These are phyloP conservation scores for Pisolithus microcarpus DNA, from an alignment of 768 basidiomycete species.

Conservation along the genomic window DNA sequence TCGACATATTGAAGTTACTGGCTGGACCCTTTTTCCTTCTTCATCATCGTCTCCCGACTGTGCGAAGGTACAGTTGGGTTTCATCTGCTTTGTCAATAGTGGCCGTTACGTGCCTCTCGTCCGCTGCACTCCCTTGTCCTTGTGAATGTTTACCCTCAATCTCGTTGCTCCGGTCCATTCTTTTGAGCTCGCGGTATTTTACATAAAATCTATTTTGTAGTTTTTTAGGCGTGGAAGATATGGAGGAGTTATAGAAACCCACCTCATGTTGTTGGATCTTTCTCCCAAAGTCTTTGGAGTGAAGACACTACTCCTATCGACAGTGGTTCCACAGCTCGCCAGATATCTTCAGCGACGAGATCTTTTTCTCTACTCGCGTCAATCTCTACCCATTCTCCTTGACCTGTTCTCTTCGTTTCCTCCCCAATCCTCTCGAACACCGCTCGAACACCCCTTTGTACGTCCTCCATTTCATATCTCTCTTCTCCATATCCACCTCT, in stretches of 20 bases:
- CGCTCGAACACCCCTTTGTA: slow-evolving; percentile 59
- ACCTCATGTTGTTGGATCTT: not conserved
- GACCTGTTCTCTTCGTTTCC: slow-evolving; percentile 36
- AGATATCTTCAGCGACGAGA: slow-evolving; percentile 48
- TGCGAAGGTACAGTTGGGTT: slow-evolving; percentile 9
- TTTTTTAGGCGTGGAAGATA: slow-evolving; percentile 1
- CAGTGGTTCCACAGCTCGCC: slow-evolving; percentile 43
- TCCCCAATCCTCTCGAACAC: slow-evolving; percentile 51
- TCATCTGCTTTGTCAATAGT: slow-evolving; percentile 8
- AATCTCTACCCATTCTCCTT: slow-evolving; percentile 43
- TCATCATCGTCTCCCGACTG: slow-evolving; percentile 11
- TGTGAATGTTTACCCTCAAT: slow-evolving; percentile 7
- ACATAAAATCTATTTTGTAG: slow-evolving; percentile 19
- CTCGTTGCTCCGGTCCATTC: slow-evolving; percentile 12
- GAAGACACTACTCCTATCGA: slow-evolving; percentile 31
- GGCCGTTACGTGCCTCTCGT: slow-evolving; percentile 4
- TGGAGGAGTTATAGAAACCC: slow-evolving; percentile 3
- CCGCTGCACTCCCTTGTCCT: slow-evolving; percentile 5
- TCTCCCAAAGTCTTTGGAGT: slow-evolving; percentile 47
- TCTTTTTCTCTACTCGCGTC: slow-evolving; percentile 51
- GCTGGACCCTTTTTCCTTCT: slow-evolving; percentile 1
- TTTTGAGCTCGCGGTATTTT: slow-evolving; percentile 13
- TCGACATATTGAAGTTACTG: slow-evolving; percentile 32
- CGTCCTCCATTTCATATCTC: slow-evolving; percentile 75
- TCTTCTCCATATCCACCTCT: slow-evolving; percentile 84